A percentile compares a stretch with the other conserved stretches of the same genome.
Conservation (phyloP, 2,329 filamentous ascomycete species). For the Cladophialophora immunda region DNA sequence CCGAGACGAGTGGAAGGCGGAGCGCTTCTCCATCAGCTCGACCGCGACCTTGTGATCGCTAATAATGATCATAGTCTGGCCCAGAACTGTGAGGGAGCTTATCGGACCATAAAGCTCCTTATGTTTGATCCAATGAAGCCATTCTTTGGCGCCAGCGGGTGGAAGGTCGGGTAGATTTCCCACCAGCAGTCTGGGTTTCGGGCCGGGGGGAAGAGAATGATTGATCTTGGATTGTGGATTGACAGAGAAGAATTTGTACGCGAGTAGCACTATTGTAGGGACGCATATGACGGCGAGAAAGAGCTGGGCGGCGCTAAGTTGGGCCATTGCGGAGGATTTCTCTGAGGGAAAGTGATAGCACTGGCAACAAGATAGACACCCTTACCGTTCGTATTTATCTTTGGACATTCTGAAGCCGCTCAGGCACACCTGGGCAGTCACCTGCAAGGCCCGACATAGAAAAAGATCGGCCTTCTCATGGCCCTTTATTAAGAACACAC, state of each 20-base stretch:
- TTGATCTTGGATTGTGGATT: not conserved
- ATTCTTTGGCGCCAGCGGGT: constrained; percentile 48
- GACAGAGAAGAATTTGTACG: not conserved
- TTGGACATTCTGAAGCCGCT: not conserved
- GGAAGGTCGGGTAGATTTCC: constrained; percentile 63
- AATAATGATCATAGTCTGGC: constrained; percentile 49
- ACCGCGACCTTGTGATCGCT: constrained; percentile 45
- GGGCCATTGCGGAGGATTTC: constrained; percentile 2
- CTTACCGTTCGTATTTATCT: not conserved
- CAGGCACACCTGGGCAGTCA: not conserved
- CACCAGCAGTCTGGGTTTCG: constrained; percentile 57
- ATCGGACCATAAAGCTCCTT: constrained; percentile 54
- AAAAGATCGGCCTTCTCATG: not conserved
- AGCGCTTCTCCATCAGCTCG: constrained; percentile 49
- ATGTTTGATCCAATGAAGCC: constrained; percentile 55
- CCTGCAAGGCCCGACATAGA: not conserved
- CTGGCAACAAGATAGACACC: not conserved
- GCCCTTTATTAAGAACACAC: not conserved
- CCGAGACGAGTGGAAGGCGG: constrained; percentile 45
- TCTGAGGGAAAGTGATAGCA: not conserved
- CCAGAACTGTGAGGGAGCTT: constrained; percentile 50
- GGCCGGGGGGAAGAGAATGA: constrained; percentile 58
- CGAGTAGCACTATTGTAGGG: constrained; percentile 2
- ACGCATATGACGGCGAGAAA: not conserved
- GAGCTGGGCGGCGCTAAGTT: not conserved